A percentile compares a stretch with the other conserved stretches of the same genome.
phyloP scores from a whole-genome alignment of 306 rosid species.

The Cercis canadensis region DNA sequence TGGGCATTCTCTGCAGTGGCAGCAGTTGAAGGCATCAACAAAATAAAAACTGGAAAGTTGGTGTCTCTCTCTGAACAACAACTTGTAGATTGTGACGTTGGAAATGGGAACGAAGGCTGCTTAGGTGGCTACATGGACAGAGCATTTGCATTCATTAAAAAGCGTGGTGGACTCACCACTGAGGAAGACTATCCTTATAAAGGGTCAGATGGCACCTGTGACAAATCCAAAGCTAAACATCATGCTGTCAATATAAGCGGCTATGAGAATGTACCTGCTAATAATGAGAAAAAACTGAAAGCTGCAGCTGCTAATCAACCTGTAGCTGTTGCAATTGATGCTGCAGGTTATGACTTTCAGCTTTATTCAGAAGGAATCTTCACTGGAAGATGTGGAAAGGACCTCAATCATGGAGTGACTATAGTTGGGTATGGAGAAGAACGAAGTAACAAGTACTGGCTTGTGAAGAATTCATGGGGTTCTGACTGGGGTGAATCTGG shows the following conservation, averaged over 20 bases:
- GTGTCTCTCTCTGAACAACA: constrained; percentile 72
- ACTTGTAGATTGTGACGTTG: constrained; percentile 68
- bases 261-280: constrained; percentile 56
- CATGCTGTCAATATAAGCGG: constrained; percentile 51
- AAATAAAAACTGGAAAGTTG: constrained; percentile 67
- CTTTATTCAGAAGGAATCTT: constrained; percentile 66
- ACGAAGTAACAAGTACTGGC: constrained; percentile 56
- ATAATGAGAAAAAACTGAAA: constrained; percentile 54
- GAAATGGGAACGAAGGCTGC: constrained; percentile 61
- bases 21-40: constrained; percentile 77
- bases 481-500: constrained; percentile 73
- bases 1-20: constrained; percentile 91
- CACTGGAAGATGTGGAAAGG: constrained; percentile 56
- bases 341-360: constrained; percentile 56
- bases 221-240: constrained; percentile 34
- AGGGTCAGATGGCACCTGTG: constrained; percentile 49
- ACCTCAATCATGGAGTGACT: constrained; percentile 70
- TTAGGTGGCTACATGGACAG: constrained; percentile 68
- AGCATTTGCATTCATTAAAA: constrained; percentile 60
- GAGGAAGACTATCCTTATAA: constrained; percentile 60
- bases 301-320: constrained; percentile 78
- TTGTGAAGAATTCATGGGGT: constrained; percentile 84
- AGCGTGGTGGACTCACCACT: constrained; percentile 52
- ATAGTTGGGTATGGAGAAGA: constrained; percentile 74
- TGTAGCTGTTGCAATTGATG: constrained; percentile 69